Base-by-base conservation (phyloP, 768 basidiomycete genomes). In the Phylloporus rhodoxanthus region DNA sequence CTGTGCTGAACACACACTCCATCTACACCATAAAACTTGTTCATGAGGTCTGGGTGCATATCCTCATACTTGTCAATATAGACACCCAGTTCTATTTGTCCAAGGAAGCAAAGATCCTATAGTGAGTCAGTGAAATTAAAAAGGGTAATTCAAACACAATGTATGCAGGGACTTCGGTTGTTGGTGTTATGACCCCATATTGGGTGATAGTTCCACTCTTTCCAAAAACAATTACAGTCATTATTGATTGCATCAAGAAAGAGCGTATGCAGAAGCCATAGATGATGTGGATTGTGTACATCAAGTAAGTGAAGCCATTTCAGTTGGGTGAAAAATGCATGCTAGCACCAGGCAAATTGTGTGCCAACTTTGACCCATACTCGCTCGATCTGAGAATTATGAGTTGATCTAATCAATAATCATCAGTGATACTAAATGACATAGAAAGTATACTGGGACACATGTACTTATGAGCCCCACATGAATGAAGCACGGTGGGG, bases 291-390 rank as follows among this genome's bases (percentile, higher is more conserved):
- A 38, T 21, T 13, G 7, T 38, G 17, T 21, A n/a, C 9, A 13
- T 38, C 11, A 38, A 38, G 37, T 9, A 20, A 7, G 8, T 38
- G 37, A 3, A 38, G n/a, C 4, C 37, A 4, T 5, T 38, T 20
- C 4, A 38, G 19, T 13, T 20, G 54, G 0, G 39, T 54, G 36
- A 79, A 79, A 53, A 77, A 76, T 0, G 69, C 73, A 1, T 64
- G 43, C 77, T 76, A 78, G 13, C 28, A 38, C 2, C 64, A 58
- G 1, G 56, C 69, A 66, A 77, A 77, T 9, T 72, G 67, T 0
- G 49, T 43, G 0, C 72, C 70, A 29, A 75, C 66, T 41, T 77
- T 73, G 13, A 74, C 66, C 75, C 75, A 76, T 0, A 77, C 52
- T 0, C 64, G 47, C 51, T 79, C 75, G 53, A 77, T 76, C 0